Evolutionary conservation across 139 green algal species (phyloP).

Genomic region (Spirogloea muscicola): DNA sequence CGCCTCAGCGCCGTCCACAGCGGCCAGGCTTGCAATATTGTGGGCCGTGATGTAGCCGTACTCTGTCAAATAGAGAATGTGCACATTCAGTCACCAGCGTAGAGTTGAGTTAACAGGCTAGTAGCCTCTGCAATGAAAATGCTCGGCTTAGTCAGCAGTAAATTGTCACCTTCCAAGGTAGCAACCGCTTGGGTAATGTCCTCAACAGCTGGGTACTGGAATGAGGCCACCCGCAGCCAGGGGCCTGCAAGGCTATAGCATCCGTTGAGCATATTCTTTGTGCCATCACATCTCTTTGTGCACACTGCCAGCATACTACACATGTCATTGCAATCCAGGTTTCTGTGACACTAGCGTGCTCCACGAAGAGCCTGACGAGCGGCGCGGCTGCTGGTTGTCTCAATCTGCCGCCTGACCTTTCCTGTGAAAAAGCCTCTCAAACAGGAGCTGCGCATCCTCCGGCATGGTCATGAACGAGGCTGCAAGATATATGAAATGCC

Average conservation of each 20-base stretch:
- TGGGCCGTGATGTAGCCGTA: not conserved
- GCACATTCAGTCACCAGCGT: not conserved
- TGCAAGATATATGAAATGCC: too few species aligned
- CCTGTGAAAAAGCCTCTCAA: slow-evolving; percentile 10
- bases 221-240: too few species aligned
- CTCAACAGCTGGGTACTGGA: too few species aligned
- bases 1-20: not conserved
- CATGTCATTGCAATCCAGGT: not conserved
- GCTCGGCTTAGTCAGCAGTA: not conserved
- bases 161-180: not conserved
- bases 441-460: not conserved
- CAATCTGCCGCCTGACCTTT: slow-evolving; percentile 7
- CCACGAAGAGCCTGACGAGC: not conserved
- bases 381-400: not conserved
- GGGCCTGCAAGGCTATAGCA: not conserved
- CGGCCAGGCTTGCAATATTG: not conserved
- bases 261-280: not conserved
- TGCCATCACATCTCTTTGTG: not conserved
- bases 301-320: not conserved
- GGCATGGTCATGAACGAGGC: not conserved
- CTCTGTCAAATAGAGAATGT: not conserved
- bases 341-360: not conserved
- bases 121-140: not conserved
- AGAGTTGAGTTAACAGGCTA: not conserved
- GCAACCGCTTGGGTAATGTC: too few species aligned